These are phyloP conservation scores for Cystobasidium pallidum DNA, from an alignment of 1,284 basidiomycete species.

Conservation along the genomic window DNA sequence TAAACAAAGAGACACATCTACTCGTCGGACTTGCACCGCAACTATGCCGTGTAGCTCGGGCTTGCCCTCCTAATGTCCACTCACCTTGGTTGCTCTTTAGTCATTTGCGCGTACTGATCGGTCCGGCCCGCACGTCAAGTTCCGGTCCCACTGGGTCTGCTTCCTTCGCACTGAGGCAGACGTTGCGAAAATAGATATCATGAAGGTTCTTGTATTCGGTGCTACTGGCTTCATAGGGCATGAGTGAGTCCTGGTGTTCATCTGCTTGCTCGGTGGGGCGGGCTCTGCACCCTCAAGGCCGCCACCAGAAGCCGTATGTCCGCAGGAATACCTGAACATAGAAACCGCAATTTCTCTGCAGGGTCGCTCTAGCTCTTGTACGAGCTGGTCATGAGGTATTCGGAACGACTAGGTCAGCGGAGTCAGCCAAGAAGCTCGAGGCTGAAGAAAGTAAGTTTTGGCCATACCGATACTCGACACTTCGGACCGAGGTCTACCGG, in stretches of 20 bases:
- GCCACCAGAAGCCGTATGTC: not conserved
- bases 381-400: slow-evolving; percentile 64
- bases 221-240: slow-evolving; percentile 62
- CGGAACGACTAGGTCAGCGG: slow-evolving; percentile 61
- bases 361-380: slow-evolving; percentile 60
- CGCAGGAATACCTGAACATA: not conserved
- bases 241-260: slow-evolving; percentile 12
- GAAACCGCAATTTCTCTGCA: slow-evolving; percentile 51
- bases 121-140: too few species aligned
- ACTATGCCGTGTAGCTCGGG: too few species aligned
- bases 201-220: slow-evolving; percentile 58
- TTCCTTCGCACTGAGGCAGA: too few species aligned
- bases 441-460: slow-evolving; percentile 58
- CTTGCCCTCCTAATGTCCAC: too few species aligned
- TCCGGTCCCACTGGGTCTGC: too few species aligned
- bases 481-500: too few species aligned
- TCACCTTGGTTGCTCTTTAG: too few species aligned
- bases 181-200: slow-evolving; percentile 26
- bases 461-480: too few species aligned
- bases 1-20: too few species aligned
- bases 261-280: not conserved
- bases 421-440: slow-evolving; percentile 58
- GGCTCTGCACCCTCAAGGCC: not conserved
- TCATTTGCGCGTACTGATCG: too few species aligned
- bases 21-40: too few species aligned